Base-by-base conservation (phyloP, 2,329 filamentous ascomycete genomes). In the Exophiala oligosperma region DNA sequence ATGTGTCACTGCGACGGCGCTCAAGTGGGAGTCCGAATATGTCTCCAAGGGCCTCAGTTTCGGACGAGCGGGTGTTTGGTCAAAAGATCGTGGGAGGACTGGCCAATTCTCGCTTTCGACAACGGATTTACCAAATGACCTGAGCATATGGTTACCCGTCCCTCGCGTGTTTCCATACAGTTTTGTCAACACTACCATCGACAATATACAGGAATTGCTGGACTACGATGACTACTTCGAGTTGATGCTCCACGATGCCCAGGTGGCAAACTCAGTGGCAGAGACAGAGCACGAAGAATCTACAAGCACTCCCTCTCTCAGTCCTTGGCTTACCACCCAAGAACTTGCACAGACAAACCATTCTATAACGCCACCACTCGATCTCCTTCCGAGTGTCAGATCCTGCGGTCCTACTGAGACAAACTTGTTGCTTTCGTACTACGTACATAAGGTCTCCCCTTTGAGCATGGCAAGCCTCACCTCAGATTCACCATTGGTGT, bases 1-100 rank as follows among this genome's bases (percentile, higher is more conserved):
- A 4, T 76, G 74, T 56, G 69, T 47, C 21, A 55, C 28, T 5
- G 35, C 48, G 9, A 35, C 47, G 8, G n/a, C 52, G 8, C 40
- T 59, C 21, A 59, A 59, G 47, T 59, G 56, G 56, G 56, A 59
- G 43, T 47, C 46, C 14, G 56, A 55, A 24, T 59, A 51, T 35
- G 17, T 51, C 24, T 46, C 48, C 23, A 59, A 43, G 26, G 56
- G 56, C 12, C 52, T 59, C 29, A 54, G 24, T 6, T 59, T 59
- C 12, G 56, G 52, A 21, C 40, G 56, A 24, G 40, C 52, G 28
- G 52, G 56, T 24, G 51, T 55, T 7, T 59, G 56, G 52, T 48
- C 52, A 14, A 59, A 59, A 46, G 52, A 55, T 41, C 56, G 50
- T 32, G 41, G 12, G 38, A 59, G 48, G 17, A 32, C 38, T 43